These are phyloP conservation scores for Epichloe baconii DNA, from an alignment of 2,329 filamentous ascomycete species.

Conservation along the genomic window DNA sequence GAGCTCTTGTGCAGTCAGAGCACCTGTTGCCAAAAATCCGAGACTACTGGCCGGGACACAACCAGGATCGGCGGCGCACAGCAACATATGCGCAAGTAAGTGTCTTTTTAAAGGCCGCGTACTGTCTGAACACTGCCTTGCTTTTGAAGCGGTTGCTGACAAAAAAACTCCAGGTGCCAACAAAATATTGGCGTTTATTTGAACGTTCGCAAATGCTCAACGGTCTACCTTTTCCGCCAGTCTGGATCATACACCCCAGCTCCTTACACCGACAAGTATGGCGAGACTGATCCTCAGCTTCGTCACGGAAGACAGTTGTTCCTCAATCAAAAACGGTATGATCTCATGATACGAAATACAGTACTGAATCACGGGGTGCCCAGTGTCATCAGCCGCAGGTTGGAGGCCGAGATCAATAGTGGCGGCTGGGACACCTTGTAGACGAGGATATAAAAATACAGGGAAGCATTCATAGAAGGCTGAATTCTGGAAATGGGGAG, in stretches of 20 bases:
- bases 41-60: conserved; percentile 28
- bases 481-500: conserved; percentile 5
- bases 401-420: conserved; percentile 94
- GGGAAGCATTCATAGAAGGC: not conserved
- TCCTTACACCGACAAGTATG: conserved; percentile 91
- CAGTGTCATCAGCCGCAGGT: conserved; percentile 73
- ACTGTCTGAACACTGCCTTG: no score
- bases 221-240: conserved; percentile 71
- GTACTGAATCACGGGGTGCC: conserved; percentile 83
- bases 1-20: conserved; percentile 95
- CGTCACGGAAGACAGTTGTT: conserved; percentile 80
- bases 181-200: conserved; percentile 86
- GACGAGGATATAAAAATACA: not conserved
- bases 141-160: not conserved
- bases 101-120: conserved; percentile 10
- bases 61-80: conserved; percentile 67
- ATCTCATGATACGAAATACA: conserved; percentile 69
- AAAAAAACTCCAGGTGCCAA: conserved; percentile 51
- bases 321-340: conserved; percentile 87
- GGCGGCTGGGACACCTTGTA: conserved; percentile 80
- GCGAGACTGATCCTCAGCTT: conserved; percentile 86
- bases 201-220: conserved; percentile 90
- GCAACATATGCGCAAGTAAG: conserved; percentile 77
- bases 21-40: conserved; percentile 70
- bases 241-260: conserved; percentile 78